Conservation (phyloP, 192 early-diverging fungal species). For the Backusella westeae region DNA sequence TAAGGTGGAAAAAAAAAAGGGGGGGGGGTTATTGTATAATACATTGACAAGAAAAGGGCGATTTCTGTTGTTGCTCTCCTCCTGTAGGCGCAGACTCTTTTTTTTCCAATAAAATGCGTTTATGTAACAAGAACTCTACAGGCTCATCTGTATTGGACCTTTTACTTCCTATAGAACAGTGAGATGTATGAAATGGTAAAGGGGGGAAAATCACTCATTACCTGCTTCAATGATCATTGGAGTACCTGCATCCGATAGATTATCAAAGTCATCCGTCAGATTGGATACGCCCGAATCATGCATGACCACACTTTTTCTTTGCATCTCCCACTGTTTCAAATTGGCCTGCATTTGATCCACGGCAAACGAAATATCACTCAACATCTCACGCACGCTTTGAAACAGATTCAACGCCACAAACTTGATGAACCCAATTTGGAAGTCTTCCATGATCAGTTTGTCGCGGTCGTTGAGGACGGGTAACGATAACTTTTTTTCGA, state of each 20-base stretch:
- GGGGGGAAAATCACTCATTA: neutral
- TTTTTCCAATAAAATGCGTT: neutral
- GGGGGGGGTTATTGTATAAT: conserved; percentile 5
- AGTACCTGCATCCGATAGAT: conserved; percentile 4
- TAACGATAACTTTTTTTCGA: conserved; percentile 69
- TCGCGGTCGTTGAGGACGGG: conserved; percentile 51
- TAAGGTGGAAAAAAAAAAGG: neutral
- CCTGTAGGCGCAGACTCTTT: neutral
- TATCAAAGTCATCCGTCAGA: conserved; percentile 15
- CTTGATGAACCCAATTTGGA: conserved; percentile 53
- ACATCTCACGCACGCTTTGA: conserved; percentile 30
- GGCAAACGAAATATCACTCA: conserved; percentile 28
- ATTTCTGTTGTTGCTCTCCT: neutral
- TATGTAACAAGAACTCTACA: neutral
- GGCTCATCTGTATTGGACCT: conserved; percentile 5
- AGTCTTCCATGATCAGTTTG: conserved; percentile 45
- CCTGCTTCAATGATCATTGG: conserved; percentile 5
- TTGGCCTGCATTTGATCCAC: conserved; percentile 37
- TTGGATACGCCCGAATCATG: conserved; percentile 9
- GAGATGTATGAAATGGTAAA: neutral
- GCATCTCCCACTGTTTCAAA: conserved; percentile 27
- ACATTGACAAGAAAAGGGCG: conserved; percentile 24
- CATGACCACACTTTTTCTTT: conserved; percentile 10
- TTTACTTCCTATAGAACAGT: neutral
- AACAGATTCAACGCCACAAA: conserved; percentile 53